Evolutionary conservation across 805 yeast genomes (phyloP).

Genomic region (Kluyveromyces aestuarii): DNA sequence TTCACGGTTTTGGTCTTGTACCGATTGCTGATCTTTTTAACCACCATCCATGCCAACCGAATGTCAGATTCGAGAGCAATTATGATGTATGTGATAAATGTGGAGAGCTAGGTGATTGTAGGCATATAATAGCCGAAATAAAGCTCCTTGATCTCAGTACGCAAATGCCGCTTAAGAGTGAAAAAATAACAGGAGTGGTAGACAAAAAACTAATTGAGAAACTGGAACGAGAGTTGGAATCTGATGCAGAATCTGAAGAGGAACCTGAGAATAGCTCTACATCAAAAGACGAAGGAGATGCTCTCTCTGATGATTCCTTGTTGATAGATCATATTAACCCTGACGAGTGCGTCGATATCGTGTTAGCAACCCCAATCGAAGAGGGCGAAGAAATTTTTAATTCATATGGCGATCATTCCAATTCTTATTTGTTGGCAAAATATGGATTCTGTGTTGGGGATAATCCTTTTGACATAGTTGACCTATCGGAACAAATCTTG

Average conservation of each 20-base stretch:
- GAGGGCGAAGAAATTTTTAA: conserved; percentile 61
- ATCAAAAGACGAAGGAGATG: conserved; percentile 9
- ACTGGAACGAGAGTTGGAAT: conserved; percentile 16
- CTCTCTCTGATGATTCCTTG: conserved; percentile 9
- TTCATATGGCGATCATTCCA: conserved; percentile 70
- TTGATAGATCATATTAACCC: conserved; percentile 25
- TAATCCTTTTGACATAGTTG: conserved; percentile 48
- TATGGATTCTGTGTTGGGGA: conserved; percentile 65
- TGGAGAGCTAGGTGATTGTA: conserved; percentile 37
- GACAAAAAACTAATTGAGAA: conserved; percentile 22
- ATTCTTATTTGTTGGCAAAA: conserved; percentile 55
- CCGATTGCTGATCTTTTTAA: conserved; percentile 91
- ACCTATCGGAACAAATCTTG: conserved; percentile 35
- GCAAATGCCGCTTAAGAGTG: conserved; percentile 8
- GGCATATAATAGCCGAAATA: conserved; percentile 26
- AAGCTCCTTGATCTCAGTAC: conserved; percentile 1
- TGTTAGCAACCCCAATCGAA: conserved; percentile 35
- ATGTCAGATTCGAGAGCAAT: conserved; percentile 57
- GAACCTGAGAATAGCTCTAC: conserved; percentile 9
- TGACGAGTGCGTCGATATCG: conserved; percentile 65
- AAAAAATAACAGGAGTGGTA: conserved; percentile 8
- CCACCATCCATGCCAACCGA: conserved; percentile 49
- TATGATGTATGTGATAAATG: conserved; percentile 45
- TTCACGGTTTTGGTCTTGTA: conserved; percentile 65
- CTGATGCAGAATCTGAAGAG: conserved; percentile 6